Conservation (phyloP, 2,329 filamentous ascomycete species). For the Aulographum hederae region DNA sequence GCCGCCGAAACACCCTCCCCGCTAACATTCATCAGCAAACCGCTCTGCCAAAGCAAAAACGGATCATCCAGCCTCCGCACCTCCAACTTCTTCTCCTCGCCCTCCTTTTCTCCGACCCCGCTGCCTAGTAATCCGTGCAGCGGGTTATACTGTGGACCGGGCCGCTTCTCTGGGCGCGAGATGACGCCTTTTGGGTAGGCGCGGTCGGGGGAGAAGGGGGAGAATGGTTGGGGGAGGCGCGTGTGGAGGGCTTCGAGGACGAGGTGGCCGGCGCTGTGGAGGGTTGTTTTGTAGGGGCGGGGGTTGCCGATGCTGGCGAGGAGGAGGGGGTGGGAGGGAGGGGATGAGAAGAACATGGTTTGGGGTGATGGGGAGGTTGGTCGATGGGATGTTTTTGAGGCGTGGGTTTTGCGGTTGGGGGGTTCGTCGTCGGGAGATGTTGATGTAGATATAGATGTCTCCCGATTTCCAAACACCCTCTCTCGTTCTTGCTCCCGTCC, state of each 20-base stretch:
- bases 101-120: not conserved
- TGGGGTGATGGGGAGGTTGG: no score
- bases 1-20: slow-evolving; percentile 51
- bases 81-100: not conserved
- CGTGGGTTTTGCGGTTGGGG: no score
- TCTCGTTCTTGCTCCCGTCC: no score
- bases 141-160: not conserved
- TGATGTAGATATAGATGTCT: no score
- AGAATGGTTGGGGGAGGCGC: slow-evolving; percentile 18
- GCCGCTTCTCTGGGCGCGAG: slow-evolving; percentile 2
- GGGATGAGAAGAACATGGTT: no score
- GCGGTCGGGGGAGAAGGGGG: slow-evolving; percentile 31
- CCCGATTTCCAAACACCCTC: no score
- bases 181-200: slow-evolving; percentile 22
- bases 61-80: not conserved
- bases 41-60: slow-evolving; percentile 46
- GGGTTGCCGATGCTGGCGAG: slow-evolving; percentile 83
- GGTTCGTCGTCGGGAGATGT: no score
- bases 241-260: slow-evolving; percentile 36
- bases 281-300: slow-evolving; percentile 47
- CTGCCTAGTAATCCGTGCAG: not conserved
- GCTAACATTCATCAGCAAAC: slow-evolving; percentile 68
- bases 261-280: slow-evolving; percentile 76
- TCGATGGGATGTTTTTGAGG: no score
- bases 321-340: slow-evolving; percentile 41